Conservation (phyloP, 495 filamentous ascomycete genomes). For the Penicillium cosmopolitanum region DNA sequence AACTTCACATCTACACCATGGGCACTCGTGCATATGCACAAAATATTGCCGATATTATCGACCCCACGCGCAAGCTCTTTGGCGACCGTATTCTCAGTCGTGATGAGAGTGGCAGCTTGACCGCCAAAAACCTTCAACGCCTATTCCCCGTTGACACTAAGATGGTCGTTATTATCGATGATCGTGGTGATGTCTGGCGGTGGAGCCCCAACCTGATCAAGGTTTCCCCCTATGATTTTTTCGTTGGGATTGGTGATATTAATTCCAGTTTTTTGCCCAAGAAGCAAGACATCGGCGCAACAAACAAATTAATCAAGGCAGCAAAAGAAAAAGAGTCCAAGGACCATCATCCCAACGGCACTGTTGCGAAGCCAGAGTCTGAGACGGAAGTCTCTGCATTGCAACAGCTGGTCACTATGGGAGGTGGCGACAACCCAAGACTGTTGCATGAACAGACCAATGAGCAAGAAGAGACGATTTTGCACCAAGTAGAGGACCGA, state of each 20-base stretch:
- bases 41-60: conserved; percentile 89
- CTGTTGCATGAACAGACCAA: conserved; percentile 73
- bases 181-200: conserved; percentile 96
- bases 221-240: conserved; percentile 94
- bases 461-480: conserved; percentile 81
- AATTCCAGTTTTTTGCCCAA: conserved; percentile 97
- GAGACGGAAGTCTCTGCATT: conserved; percentile 57
- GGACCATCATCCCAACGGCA: conserved; percentile 44
- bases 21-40: conserved; percentile 93
- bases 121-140: conserved; percentile 84
- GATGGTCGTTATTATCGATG: conserved; percentile 99
- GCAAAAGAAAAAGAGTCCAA: conserved; percentile 23
- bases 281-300: conserved; percentile 66
- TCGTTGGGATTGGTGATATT: conserved; percentile 97
- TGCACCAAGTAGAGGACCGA: conserved; percentile 85
- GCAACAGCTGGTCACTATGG: conserved; percentile 78
- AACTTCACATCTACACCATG: conserved; percentile 99
- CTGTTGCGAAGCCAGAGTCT: conserved; percentile 31
- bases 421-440: conserved; percentile 70
- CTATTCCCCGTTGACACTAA: conserved; percentile 96
- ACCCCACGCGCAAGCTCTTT: conserved; percentile 87
- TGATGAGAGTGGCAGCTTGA: conserved; percentile 93
- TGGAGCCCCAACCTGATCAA: conserved; percentile 94
- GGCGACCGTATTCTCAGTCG: conserved; percentile 93
- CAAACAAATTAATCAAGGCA: conserved; percentile 26